phyloP scores from a whole-genome alignment of 2,329 filamentous ascomycete genomes.

The Hypoxylon sp. region DNA sequence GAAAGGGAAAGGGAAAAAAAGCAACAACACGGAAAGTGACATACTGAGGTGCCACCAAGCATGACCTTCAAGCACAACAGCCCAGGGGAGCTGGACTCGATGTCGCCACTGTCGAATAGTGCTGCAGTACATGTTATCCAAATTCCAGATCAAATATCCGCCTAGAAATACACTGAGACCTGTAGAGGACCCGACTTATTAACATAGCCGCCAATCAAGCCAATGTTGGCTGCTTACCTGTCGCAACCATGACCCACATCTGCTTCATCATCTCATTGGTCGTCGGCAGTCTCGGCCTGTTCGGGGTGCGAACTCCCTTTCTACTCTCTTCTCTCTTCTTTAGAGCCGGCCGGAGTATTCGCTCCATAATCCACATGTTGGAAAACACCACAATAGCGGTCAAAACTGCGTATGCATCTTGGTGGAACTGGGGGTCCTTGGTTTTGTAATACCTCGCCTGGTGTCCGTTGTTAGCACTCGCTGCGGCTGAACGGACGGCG shows the following conservation, averaged over 20 bases:
- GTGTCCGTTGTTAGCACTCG: constrained; percentile 34
- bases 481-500: constrained; percentile 5
- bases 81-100: constrained; percentile 82
- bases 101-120: constrained; percentile 76
- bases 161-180: constrained; percentile 80
- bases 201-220: constrained; percentile 49
- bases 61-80: constrained; percentile 74
- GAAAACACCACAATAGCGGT: constrained; percentile 79
- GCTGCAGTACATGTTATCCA: constrained; percentile 84
- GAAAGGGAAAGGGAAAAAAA: not conserved
- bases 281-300: constrained; percentile 45
- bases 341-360: constrained; percentile 62
- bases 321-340: constrained; percentile 60
- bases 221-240: constrained; percentile 56
- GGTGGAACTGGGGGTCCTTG: constrained; percentile 86
- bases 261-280: constrained; percentile 61
- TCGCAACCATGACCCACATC: constrained; percentile 83
- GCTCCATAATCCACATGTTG: constrained; percentile 81
- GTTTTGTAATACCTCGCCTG: constrained; percentile 79
- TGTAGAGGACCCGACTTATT: constrained; percentile 43
- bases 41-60: constrained; percentile 74
- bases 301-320: constrained; percentile 60
- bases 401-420: constrained; percentile 81
- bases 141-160: constrained; percentile 82
- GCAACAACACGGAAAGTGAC: constrained; percentile 7